These are phyloP conservation scores for Mycosarcoma maydis DNA, from an alignment of 1,284 basidiomycete species.

Conservation along the genomic window DNA sequence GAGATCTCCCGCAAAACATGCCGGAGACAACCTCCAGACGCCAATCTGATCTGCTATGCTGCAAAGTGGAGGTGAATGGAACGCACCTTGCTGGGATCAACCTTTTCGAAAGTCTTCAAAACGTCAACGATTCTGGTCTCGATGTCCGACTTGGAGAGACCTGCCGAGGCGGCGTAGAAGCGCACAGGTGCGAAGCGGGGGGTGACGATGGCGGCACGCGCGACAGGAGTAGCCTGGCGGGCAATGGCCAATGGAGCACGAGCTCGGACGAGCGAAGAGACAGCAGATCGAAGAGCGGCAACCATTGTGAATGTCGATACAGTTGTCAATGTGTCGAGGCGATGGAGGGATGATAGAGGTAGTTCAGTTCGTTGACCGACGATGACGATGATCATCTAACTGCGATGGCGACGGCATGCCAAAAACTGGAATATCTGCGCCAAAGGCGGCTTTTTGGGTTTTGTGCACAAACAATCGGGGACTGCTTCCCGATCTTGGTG, in stretches of 20 bases:
- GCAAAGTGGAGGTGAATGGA: background rate
- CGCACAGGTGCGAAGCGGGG: slow-evolving; percentile 56
- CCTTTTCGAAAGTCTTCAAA: slow-evolving; percentile 94
- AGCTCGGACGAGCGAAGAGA: slow-evolving; percentile 47
- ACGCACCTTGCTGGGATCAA: slow-evolving; percentile 77
- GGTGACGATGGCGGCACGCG: slow-evolving; percentile 48
- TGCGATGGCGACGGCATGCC: slow-evolving; percentile 36
- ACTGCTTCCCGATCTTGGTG: background rate
- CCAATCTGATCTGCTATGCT: background rate
- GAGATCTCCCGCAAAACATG: too few species aligned
- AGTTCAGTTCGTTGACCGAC: background rate
- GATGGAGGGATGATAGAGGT: slow-evolving; percentile 3
- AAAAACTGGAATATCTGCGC: slow-evolving; percentile 34
- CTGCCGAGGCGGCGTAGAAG: slow-evolving; percentile 80
- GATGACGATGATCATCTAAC: slow-evolving; percentile 1
- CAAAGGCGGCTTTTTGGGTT: background rate
- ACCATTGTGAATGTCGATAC: slow-evolving; percentile 34
- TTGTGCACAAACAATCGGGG: background rate
- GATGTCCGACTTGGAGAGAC: slow-evolving; percentile 80
- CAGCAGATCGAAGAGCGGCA: slow-evolving; percentile 48
- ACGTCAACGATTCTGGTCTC: slow-evolving; percentile 85
- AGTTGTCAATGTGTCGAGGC: background rate
- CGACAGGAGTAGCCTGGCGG: slow-evolving; percentile 26
- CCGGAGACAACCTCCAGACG: too few species aligned
- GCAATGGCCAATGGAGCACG: slow-evolving; percentile 37